Conservation (phyloP, 192 early-diverging fungal genomes). For the Umbelopsis sp. region DNA sequence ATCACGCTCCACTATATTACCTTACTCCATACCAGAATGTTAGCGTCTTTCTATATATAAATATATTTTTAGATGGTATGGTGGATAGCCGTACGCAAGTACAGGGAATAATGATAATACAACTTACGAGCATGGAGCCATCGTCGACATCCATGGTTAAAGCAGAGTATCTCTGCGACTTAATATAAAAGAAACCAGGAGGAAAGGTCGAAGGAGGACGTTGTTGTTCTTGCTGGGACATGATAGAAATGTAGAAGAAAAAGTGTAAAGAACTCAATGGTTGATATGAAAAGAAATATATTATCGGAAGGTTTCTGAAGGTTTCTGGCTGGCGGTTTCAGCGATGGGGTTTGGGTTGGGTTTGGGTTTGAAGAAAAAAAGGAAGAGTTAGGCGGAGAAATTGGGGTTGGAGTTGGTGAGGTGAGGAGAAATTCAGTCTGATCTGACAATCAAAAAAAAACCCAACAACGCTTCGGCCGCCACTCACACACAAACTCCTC, state of each 20-base stretch:
- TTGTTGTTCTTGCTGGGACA: background rate
- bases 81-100: no score
- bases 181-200: background rate
- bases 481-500: background rate
- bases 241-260: background rate
- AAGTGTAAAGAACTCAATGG: background rate
- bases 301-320: no score
- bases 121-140: background rate
- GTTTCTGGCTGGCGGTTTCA: no score
- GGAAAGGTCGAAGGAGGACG: background rate
- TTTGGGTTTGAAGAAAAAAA: no score
- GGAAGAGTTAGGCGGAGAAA: no score
- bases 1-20: no score
- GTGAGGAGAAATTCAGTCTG: no score
- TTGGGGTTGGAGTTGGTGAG: no score
- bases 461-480: background rate
- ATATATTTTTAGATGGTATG: background rate
- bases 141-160: background rate
- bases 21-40: background rate
- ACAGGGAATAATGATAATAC: no score
- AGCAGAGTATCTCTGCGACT: background rate
- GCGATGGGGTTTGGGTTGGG: no score
- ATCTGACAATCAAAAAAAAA: no score
- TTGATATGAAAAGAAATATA: no score
- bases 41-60: background rate